Evolutionary conservation across 345 rosid species (phyloP), one percentile per base, ranked within the genome.

Genomic region (Syzygium jambos): DNA sequence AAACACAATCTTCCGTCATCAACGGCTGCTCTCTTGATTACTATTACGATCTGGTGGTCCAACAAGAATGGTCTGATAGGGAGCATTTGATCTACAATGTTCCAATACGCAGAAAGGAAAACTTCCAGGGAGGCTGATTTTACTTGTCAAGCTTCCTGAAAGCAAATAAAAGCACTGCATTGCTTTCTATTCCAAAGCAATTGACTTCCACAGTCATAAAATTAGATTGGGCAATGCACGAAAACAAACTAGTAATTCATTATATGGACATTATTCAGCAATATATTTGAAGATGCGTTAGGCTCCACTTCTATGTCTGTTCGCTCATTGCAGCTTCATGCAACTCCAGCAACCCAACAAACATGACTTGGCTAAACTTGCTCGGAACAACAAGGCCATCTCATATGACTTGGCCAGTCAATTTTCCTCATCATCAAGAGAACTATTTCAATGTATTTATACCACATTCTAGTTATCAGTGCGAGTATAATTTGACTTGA

Each of bases 21-120:
- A n/a, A 29, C 21, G 77, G 77, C 41, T 63, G 21, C 21, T 63
- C 41, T 15, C 77, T 63, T 63, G 41, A 17, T 29, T 29, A 63
- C 77, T 29, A 63, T 17, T 63, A 29, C 9, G 0, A 29, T 63
- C 77, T 63, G 77, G 30, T 63, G 77, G 41, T 63, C 41, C 41
- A 29, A 0, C 41, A 13, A 61, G 73, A 61, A n/a, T n/a, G 34
- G 73, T 0, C 1, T n/a, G 73, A n/a, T 61, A 61, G 73, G 73
- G 34, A 0, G 19, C 34, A 7, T 0, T 61, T n/a, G 73, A 0
- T 61, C 34, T 61, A 0, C 0, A 17, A 61, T 61, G 73, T n/a
- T 29, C 9, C 9, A 61, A 0, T 61, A 63, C 15, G 15, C 29
- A 0, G 21, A 63, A 29, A 63, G 77, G 9, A 63, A n/a, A 63